These are phyloP conservation scores for Thelonectria blattea DNA, from an alignment of 2,329 filamentous ascomycete genomes.

Conservation along the genomic window DNA sequence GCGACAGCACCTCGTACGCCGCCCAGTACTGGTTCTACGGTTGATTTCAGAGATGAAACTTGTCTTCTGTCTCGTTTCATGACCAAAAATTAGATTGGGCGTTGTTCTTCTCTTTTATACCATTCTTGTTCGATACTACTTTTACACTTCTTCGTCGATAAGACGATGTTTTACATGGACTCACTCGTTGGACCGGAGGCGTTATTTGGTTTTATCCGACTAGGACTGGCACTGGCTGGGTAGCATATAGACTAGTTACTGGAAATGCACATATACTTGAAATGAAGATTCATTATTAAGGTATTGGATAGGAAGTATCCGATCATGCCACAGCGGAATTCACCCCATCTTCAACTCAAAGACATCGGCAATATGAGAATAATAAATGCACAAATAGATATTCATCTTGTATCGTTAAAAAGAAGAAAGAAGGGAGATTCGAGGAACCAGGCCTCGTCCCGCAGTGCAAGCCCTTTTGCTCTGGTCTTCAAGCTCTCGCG, in stretches of 20 bases:
- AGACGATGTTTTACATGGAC: background rate
- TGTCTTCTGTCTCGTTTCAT: constrained; percentile 23
- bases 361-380: no score
- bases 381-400: constrained; percentile 32
- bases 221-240: no score
- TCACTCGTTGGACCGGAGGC: background rate
- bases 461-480: constrained; percentile 14
- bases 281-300: background rate
- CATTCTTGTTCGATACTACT: constrained; percentile 3
- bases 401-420: constrained; percentile 34
- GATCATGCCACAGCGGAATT: no score
- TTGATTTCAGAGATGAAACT: no score
- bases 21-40: constrained; percentile 66
- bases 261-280: no score
- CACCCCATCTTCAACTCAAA: no score
- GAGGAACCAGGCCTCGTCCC: constrained; percentile 16
- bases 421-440: constrained; percentile 25
- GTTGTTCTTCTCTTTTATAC: background rate
- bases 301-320: no score
- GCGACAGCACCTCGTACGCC: constrained; percentile 60
- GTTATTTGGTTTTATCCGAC: constrained; percentile 19
- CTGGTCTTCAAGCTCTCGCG: constrained; percentile 19
- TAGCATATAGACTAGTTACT: no score
- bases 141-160: constrained; percentile 12
- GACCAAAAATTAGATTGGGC: constrained; percentile 30